These are phyloP conservation scores for Desmodesmus armatus DNA, from an alignment of 139 green algal species.

Conservation along the genomic window DNA sequence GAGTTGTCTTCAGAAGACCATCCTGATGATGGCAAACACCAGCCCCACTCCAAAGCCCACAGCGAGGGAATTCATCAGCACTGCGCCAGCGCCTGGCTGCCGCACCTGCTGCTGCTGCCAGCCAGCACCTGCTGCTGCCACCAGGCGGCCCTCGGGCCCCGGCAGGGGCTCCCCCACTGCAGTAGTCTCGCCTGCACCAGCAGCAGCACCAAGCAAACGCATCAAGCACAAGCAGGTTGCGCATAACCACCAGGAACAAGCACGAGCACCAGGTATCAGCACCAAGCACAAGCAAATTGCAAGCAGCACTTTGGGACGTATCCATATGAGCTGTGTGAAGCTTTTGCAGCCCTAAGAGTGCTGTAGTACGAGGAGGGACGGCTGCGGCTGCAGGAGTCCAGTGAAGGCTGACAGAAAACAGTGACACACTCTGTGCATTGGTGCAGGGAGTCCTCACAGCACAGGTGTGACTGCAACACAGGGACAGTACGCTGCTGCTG, in stretches of 20 bases:
- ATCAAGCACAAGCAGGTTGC: background rate
- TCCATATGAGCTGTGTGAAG: too few relatives aligned
- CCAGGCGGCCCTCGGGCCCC: conserved; percentile 21
- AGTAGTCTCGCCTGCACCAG: conserved; percentile 33
- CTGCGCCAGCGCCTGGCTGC: background rate
- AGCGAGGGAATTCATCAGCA: conserved; percentile 21
- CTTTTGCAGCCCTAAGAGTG: background rate
- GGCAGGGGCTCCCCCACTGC: conserved; percentile 36
- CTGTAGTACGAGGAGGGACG: background rate
- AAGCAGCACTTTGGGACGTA: background rate
- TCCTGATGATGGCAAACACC: conserved; percentile 20
- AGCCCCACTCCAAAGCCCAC: conserved; percentile 27
- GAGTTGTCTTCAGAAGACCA: conserved; percentile 36
- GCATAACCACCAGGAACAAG: background rate
- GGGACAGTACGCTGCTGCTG: too few relatives aligned
- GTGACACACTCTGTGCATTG: background rate
- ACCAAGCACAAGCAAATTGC: background rate
- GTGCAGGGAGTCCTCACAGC: background rate
- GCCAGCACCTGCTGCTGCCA: background rate
- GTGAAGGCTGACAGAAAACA: background rate
- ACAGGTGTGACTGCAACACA: background rate
- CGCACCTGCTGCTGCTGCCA: background rate
- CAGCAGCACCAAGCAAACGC: background rate
- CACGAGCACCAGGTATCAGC: background rate
- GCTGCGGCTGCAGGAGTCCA: background rate